A percentile compares a stretch with the other conserved stretches of the same genome.
Conservation (phyloP, 140 eudicot genomes). For the Ambrosia hybrid region DNA sequence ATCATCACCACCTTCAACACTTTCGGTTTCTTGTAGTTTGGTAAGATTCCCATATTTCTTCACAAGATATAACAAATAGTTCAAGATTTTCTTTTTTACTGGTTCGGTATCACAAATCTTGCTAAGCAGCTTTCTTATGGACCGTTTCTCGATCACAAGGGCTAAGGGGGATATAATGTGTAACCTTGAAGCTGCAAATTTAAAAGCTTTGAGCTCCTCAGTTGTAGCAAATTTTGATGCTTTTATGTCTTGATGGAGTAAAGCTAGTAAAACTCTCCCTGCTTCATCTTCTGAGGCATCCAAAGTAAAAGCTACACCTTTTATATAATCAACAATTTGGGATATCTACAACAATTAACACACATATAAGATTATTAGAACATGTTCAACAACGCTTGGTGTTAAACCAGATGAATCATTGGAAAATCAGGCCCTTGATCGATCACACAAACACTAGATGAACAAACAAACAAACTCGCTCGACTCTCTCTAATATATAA, state of each 20-base stretch:
- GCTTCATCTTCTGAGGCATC: slow-evolving; percentile 45
- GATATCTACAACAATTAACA: slow-evolving; percentile 29
- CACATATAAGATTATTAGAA: background rate
- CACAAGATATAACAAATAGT: slow-evolving; percentile 36
- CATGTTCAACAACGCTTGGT: background rate
- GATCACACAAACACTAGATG: too few species aligned
- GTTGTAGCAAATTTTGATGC: slow-evolving; percentile 26
- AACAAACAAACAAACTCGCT: too few species aligned
- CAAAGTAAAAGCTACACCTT: slow-evolving; percentile 22
- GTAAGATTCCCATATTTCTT: slow-evolving; percentile 34
- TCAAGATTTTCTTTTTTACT: slow-evolving; percentile 35
- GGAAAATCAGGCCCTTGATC: too few species aligned
- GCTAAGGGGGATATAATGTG: slow-evolving; percentile 41
- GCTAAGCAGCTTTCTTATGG: slow-evolving; percentile 30
- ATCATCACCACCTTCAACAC: background rate
- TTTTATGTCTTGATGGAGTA: slow-evolving; percentile 36
- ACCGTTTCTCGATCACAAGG: slow-evolving; percentile 37
- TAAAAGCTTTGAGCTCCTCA: slow-evolving; percentile 40
- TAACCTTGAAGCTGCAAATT: slow-evolving; percentile 35
- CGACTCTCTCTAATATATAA: too few species aligned
- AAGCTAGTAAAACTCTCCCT: slow-evolving; percentile 33
- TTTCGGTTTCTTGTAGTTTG: slow-evolving; percentile 15
- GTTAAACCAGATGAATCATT: background rate
- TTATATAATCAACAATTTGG: slow-evolving; percentile 27
- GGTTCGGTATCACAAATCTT: slow-evolving; percentile 21